phyloP scores from a whole-genome alignment of 257 asterid genomes.

The Plantago major region DNA sequence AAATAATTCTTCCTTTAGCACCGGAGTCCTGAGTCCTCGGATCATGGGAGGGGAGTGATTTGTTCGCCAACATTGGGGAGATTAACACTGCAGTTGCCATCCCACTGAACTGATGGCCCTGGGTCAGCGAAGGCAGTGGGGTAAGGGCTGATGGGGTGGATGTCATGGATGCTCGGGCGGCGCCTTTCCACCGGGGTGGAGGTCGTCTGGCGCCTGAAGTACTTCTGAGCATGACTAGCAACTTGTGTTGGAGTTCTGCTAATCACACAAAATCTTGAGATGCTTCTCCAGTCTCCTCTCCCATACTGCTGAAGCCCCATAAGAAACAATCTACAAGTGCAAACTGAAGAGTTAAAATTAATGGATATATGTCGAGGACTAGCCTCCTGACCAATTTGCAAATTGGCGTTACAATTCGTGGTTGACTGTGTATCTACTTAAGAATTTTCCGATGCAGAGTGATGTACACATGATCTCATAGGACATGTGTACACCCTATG shows the following conservation, averaged over 20 bases:
- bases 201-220: not conserved
- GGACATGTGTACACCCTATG: too few species aligned
- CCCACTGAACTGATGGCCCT: not conserved
- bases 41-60: not conserved
- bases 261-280: not conserved
- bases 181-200: not conserved
- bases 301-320: not conserved
- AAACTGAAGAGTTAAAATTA: not conserved
- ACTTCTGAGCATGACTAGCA: not conserved
- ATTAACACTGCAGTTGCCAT: not conserved
- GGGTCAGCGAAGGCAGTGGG: not conserved
- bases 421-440: too few species aligned
- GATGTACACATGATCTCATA: too few species aligned
- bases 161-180: constrained; percentile 1
- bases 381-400: not conserved
- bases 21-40: not conserved
- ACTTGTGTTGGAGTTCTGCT: too few species aligned
- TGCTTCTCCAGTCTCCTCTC: not conserved
- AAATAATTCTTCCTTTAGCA: too few species aligned
- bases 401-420: not conserved
- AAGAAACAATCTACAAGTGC: not conserved
- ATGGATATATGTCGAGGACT: not conserved
- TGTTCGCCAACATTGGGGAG: not conserved
- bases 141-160: not conserved
- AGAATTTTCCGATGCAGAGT: too few species aligned